Conservation (phyloP, 129 eudicot genomes). For the Tanacetum coccineum region DNA sequence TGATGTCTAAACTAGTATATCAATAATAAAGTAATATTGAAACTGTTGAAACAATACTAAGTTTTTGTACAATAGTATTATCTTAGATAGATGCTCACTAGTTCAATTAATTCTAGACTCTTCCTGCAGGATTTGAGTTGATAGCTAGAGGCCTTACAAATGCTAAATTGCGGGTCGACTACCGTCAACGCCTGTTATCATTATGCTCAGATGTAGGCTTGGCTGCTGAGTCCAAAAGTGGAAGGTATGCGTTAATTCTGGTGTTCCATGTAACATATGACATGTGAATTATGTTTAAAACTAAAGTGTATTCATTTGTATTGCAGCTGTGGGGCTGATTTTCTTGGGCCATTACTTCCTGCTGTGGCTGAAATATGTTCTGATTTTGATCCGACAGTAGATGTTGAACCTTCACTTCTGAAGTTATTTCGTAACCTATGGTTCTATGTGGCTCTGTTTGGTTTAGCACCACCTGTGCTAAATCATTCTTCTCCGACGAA, state of each 20-base stretch:
- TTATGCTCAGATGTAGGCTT: conserved; percentile 98
- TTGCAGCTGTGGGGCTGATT: conserved; percentile 97
- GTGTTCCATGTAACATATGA: neutral
- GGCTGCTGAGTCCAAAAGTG: conserved; percentile 96
- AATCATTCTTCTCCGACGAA: conserved; percentile 31
- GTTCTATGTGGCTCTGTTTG: conserved; percentile 97
- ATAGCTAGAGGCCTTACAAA: conserved; percentile 71
- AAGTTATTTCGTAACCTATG: conserved; percentile 95
- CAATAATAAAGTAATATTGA: conserved; percentile 4
- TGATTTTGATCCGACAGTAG: conserved; percentile 89
- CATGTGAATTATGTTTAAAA: neutral
- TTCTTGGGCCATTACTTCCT: conserved; percentile 97
- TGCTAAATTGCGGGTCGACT: conserved; percentile 70
- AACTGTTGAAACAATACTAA: conserved; percentile 11
- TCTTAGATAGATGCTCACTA: conserved; percentile 54
- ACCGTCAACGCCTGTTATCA: conserved; percentile 87
- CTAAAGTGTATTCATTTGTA: conserved; percentile 7
- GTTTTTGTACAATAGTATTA: conserved; percentile 4
- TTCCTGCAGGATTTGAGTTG: conserved; percentile 89
- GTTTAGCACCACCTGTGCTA: conserved; percentile 93
- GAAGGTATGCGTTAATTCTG: conserved; percentile 52
- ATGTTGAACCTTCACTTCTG: conserved; percentile 86
- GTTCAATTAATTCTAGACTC: conserved; percentile 87
- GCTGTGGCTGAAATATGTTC: conserved; percentile 99
- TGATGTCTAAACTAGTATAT: neutral